Evolutionary conservation across 2,329 filamentous ascomycete species (phyloP).

Genomic region (Ophiostoma ips): DNA sequence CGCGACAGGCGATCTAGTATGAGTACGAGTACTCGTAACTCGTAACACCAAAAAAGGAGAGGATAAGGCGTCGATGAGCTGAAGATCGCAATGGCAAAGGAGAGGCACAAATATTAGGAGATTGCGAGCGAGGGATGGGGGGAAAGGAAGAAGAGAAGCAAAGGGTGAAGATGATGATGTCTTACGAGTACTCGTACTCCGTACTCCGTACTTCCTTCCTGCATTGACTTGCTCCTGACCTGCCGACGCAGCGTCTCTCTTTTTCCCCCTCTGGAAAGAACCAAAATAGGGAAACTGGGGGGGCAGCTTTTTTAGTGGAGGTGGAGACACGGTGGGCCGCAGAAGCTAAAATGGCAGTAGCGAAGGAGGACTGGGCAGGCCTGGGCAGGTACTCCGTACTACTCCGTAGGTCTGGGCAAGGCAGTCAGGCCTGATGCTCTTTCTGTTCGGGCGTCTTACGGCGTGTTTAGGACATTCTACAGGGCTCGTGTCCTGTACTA

Average conservation of each 20-base stretch:
- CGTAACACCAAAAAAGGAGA: no score
- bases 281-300: conserved; percentile 5
- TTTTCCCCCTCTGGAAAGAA: conserved; percentile 7
- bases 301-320: conserved; percentile 9
- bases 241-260: conserved; percentile 6
- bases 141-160: background rate
- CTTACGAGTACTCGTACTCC: background rate
- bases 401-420: no score
- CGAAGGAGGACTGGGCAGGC: background rate
- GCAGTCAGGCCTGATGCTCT: background rate
- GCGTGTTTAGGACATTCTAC: no score
- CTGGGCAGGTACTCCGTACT: no score
- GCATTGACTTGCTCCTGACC: background rate
- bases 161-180: background rate
- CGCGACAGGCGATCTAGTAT: no score
- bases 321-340: conserved; percentile 11
- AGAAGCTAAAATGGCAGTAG: conserved; percentile 6
- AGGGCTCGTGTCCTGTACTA: no score
- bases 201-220: background rate
- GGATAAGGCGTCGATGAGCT: no score
- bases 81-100: background rate
- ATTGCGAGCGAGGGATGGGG: background rate
- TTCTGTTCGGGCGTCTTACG: no score
- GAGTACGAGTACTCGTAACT: no score
- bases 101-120: background rate